Evolutionary conservation across 768 basidiomycete genomes (phyloP).

Genomic region (Amanita inopinata): DNA sequence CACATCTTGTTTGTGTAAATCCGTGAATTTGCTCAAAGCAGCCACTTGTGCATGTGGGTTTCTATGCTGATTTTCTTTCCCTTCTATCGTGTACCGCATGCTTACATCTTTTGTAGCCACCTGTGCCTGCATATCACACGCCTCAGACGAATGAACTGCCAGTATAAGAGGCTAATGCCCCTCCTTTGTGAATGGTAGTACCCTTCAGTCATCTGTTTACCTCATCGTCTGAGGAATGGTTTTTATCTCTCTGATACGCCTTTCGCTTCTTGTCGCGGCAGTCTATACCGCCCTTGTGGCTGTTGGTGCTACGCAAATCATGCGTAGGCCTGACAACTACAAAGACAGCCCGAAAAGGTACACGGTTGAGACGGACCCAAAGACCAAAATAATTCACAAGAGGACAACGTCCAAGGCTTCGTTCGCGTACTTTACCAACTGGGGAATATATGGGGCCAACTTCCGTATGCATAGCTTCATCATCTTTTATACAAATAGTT

Average conservation of each 20-base stretch:
- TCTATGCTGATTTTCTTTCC: too few species aligned
- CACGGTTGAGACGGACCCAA: constrained; percentile 23
- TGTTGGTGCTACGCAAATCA: constrained; percentile 37
- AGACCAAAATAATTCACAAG: constrained; percentile 30
- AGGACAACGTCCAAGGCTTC: constrained; percentile 29
- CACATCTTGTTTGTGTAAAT: too few species aligned
- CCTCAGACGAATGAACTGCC: too few species aligned
- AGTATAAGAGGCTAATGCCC: too few species aligned
- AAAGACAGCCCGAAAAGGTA: constrained; percentile 28
- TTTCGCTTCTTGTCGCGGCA: constrained; percentile 18
- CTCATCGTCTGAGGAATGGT: background rate
- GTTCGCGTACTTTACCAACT: constrained; percentile 51
- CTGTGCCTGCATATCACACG: too few species aligned
- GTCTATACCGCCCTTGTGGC: constrained; percentile 14
- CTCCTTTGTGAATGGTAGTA: too few species aligned
- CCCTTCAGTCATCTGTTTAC: too few species aligned
- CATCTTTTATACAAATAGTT: constrained; percentile 4
- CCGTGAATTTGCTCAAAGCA: too few species aligned
- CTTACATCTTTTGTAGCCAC: too few species aligned
- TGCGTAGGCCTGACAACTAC: constrained; percentile 42
- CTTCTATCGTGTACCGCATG: too few species aligned
- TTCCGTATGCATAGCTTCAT: constrained; percentile 37
- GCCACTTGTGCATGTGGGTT: too few species aligned
- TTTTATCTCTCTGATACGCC: constrained; percentile 13
- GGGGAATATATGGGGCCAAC: constrained; percentile 57